Evolutionary conservation across 805 yeast genomes (phyloP).

Genomic region (Saccharomycopsis microspora): DNA sequence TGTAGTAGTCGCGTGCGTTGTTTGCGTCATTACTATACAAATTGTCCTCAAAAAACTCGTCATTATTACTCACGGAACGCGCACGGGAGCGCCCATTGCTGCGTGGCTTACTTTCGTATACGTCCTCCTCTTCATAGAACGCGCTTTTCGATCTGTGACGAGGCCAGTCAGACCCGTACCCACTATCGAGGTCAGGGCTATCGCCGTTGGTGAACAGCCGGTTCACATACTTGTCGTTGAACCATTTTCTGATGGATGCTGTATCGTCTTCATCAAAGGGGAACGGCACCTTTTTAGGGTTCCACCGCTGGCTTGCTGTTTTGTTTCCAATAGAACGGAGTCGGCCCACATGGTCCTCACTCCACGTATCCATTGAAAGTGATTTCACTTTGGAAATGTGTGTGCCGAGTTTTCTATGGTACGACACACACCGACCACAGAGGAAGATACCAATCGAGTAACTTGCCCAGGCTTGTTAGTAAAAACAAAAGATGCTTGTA

Average conservation of each 20-base stretch:
- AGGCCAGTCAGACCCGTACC: background rate
- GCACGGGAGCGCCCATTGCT: too few species aligned
- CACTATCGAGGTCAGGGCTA: background rate
- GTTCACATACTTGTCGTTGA: constrained; percentile 57
- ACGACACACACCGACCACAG: constrained; percentile 78
- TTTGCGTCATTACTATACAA: constrained; percentile 1
- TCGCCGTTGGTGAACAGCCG: constrained; percentile 39
- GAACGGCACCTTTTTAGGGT: constrained; percentile 53
- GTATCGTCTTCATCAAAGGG: constrained; percentile 72
- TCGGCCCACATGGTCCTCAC: constrained; percentile 38
- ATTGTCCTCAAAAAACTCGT: constrained; percentile 9
- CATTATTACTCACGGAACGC: background rate
- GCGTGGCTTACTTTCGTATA: too few species aligned
- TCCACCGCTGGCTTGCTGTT: constrained; percentile 52
- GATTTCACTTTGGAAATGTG: constrained; percentile 60
- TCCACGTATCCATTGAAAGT: constrained; percentile 65
- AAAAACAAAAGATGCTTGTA: background rate
- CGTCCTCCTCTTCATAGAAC: constrained; percentile 7
- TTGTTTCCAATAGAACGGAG: constrained; percentile 44
- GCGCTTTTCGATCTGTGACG: constrained; percentile 2
- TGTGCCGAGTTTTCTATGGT: constrained; percentile 55
- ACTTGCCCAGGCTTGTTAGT: constrained; percentile 22
- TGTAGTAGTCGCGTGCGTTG: constrained; percentile 9
- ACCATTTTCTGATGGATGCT: constrained; percentile 41
- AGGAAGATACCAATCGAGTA: constrained; percentile 47